These are phyloP conservation scores for Magnusiomyces magnusii DNA, from an alignment of 1,139 yeast species.

Conservation along the genomic window DNA sequence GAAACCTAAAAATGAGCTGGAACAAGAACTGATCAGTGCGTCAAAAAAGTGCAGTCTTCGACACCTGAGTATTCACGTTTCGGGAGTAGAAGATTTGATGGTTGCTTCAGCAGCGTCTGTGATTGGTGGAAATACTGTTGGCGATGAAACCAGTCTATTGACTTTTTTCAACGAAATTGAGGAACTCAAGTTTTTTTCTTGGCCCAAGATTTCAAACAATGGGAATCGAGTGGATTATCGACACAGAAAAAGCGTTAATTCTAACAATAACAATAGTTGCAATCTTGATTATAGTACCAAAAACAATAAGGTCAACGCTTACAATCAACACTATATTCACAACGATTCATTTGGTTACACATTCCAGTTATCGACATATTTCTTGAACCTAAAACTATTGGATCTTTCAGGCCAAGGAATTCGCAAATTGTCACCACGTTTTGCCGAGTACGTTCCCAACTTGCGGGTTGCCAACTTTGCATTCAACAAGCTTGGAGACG, in stretches of 20 bases:
- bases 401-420: not conserved
- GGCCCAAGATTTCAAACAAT: not conserved
- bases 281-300: not conserved
- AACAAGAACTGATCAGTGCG: not conserved
- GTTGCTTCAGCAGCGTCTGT: not conserved
- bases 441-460: conserved; percentile 1
- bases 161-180: not conserved
- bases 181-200: not conserved
- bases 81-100: not conserved
- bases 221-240: no score
- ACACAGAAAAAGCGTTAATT: not conserved
- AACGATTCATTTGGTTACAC: not conserved
- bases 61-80: not conserved
- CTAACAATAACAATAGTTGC: not conserved
- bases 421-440: not conserved
- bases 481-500: not conserved
- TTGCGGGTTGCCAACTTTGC: conserved; percentile 5
- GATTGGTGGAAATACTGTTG: not conserved
- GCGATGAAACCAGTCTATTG: not conserved
- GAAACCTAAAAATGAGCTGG: not conserved
- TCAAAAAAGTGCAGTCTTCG: not conserved
- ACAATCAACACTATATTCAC: not conserved
- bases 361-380: not conserved
- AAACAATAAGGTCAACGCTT: no score
- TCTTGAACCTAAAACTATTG: not conserved